phyloP scores from a whole-genome alignment of 345 rosid genomes.

The Lagerstroemia speciosa region DNA sequence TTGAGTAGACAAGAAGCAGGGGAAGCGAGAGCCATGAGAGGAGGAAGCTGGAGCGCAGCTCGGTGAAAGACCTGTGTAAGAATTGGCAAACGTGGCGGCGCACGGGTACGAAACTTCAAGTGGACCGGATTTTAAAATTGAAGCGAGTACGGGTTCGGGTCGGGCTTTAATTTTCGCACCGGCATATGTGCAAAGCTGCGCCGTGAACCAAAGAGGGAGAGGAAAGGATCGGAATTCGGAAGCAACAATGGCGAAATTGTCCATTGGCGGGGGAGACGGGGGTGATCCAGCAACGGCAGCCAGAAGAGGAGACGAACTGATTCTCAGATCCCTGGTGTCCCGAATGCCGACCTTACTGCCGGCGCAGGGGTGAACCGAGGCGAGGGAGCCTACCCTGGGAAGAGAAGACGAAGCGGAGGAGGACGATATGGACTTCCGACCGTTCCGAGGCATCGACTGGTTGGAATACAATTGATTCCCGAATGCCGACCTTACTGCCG shows the following conservation, averaged over 20 bases:
- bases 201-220: not conserved
- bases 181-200: not conserved
- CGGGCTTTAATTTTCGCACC: not conserved
- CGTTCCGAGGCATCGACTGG: too few species aligned
- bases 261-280: not conserved
- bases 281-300: not conserved
- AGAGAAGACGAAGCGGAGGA: not conserved
- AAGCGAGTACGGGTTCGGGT: not conserved
- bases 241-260: not conserved
- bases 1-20: not conserved
- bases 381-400: too few species aligned
- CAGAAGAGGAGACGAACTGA: not conserved
- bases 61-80: not conserved
- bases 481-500: not conserved
- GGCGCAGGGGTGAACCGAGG: too few species aligned
- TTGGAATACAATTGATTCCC: too few species aligned
- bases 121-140: not conserved
- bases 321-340: not conserved
- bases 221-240: too few species aligned
- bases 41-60: not conserved
- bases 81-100: too few species aligned
- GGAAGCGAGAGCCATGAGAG: constrained; percentile 5
- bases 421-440: not conserved
- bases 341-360: not conserved
- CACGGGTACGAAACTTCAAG: not conserved